Conservation (phyloP, 176 grass and related monocot genomes). For the Elymus sibiricus region DNA sequence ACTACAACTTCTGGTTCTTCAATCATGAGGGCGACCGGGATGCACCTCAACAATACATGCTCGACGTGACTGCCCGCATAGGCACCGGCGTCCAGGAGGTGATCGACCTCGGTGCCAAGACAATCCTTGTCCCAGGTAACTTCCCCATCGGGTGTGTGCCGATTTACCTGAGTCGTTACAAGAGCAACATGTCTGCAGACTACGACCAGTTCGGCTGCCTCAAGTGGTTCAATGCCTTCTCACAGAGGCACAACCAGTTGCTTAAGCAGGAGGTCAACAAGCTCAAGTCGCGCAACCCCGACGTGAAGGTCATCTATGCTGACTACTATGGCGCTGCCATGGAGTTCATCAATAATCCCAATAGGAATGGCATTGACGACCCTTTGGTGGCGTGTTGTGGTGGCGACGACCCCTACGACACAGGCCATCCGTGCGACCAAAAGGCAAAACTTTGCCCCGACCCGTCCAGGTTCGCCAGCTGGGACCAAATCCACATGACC, state of each 20-base stretch:
- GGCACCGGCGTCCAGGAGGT: slow-evolving; percentile 20
- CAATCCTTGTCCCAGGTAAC: slow-evolving; percentile 35
- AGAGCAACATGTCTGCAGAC: neutral
- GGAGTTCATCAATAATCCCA: too few relatives aligned
- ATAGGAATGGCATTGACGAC: neutral
- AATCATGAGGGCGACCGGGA: neutral
- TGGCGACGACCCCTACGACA: neutral
- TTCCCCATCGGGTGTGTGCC: slow-evolving; percentile 43
- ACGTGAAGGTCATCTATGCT: slow-evolving; percentile 36
- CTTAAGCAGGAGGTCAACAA: neutral
- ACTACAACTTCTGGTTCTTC: too few relatives aligned
- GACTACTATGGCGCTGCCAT: slow-evolving; percentile 12
- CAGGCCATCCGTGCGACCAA: neutral
- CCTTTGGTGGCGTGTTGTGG: slow-evolving; percentile 41
- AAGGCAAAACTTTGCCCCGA: slow-evolving; percentile 5
- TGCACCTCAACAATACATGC: neutral
- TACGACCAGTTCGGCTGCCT: slow-evolving; percentile 18
- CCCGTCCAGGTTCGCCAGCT: too few relatives aligned
- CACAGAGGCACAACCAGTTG: slow-evolving; percentile 28
- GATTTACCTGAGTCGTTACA: neutral
- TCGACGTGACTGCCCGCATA: slow-evolving; percentile 19
- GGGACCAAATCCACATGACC: too few relatives aligned
- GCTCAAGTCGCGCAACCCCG: slow-evolving; percentile 13
- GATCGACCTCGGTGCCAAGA: slow-evolving; percentile 28
- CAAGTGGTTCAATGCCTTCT: slow-evolving; percentile 25